Evolutionary conservation across 805 yeast genomes (phyloP).

Genomic region (Barnettozyma vustinii): DNA sequence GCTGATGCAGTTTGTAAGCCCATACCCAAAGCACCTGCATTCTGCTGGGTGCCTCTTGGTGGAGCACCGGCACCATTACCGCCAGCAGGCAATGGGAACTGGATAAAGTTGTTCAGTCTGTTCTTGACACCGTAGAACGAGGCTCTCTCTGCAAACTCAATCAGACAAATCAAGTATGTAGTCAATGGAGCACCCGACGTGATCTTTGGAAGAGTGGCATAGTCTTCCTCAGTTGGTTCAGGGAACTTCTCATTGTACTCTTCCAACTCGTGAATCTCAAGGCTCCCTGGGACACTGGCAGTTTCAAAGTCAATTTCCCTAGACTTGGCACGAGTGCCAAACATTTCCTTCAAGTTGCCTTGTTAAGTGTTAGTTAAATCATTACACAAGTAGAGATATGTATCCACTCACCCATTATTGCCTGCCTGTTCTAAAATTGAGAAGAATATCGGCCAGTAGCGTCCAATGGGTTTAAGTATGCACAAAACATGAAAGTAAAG

Average conservation of each 20-base stretch:
- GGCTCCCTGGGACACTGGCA: background rate
- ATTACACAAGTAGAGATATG: no score
- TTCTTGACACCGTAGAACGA: conserved; percentile 75
- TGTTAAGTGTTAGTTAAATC: background rate
- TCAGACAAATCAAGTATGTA: conserved; percentile 50
- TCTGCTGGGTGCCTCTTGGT: conserved; percentile 14
- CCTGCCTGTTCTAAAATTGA: background rate
- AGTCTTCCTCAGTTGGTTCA: conserved; percentile 42
- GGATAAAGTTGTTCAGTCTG: conserved; percentile 76
- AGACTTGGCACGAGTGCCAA: background rate
- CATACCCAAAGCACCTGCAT: conserved; percentile 52
- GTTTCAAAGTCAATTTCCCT: background rate
- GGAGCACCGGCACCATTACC: conserved; percentile 30
- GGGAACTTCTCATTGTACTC: conserved; percentile 13
- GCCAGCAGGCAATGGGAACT: conserved; percentile 37
- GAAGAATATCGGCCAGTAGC: background rate
- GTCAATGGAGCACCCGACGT: conserved; percentile 41
- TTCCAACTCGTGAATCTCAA: conserved; percentile 1
- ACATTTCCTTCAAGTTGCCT: background rate
- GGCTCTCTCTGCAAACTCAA: conserved; percentile 76
- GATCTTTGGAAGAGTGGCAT: conserved; percentile 27
- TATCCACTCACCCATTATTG: background rate
- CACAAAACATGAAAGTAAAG: background rate
- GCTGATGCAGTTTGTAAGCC: conserved; percentile 64
- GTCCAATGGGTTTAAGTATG: background rate